Base-by-base conservation (phyloP, 1,284 basidiomycete species). In the Erythrobasidium hasegawianum region DNA sequence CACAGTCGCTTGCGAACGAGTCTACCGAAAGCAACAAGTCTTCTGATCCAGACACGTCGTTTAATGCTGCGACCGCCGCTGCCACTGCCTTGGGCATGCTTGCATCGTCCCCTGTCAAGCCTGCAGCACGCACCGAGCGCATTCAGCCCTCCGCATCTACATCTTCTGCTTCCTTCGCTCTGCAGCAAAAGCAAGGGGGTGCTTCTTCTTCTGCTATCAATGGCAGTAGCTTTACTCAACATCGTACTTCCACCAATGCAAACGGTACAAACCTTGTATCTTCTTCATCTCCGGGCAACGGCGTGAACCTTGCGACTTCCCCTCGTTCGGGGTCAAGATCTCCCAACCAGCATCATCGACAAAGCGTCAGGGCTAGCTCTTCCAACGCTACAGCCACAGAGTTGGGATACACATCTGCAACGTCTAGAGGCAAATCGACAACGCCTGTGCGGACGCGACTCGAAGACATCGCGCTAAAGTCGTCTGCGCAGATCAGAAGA, bases 401-500 rank as follows among this genome's bases (percentile, higher is more conserved):
- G 33, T 11, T 33, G 11, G 33, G 33, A 4, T 33, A 33, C 11
- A 41, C 22, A 27, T 24, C 57, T 43, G 29, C 43, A 7, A 11
- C 38, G 24, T 3, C 27, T 2, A 11, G 26, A 14, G 49, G 50
- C 38, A 56, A 56, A 39, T 54, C 62, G 5, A 65, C 62, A 14
- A 65, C 62, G 1, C 62, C 62, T 16, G 62, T 65, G 9, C 54
- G 62, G 22, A 65, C 62, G 1, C 18, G 62, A 22, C 41, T 65
- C 26, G 62, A 65, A 29, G 62, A 65, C 43, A 65, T 65, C 40
- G 62, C 62, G 7, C 62, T 65, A 3, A 65, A 65, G 27, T 43
- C 38, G n/a, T 65, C 62, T 8, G 62, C 62, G n/a, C 62, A 65
- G 45, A 65, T 65, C 50, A 33, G 62, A n/a, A 29, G 62, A 45